A percentile compares a stretch with the other conserved stretches of the same genome.
These are phyloP conservation scores for Cyphellophora europaea DNA, from an alignment of 2,329 filamentous ascomycete species.

Conservation along the genomic window DNA sequence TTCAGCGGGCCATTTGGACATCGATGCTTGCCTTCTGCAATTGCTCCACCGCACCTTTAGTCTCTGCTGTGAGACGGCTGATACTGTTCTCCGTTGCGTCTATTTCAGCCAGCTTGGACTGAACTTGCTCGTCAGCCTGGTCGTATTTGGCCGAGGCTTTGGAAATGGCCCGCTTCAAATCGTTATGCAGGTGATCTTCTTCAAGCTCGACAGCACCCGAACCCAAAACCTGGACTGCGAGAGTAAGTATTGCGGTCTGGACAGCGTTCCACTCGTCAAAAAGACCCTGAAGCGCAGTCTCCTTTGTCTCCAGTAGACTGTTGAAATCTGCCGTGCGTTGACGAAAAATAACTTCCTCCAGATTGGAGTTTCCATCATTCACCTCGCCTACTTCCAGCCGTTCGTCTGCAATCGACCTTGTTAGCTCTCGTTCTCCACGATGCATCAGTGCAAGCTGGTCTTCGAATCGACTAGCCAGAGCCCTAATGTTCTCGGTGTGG, in stretches of 20 bases:
- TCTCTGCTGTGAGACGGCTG: no score
- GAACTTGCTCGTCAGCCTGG: no score
- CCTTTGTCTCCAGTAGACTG: neutral
- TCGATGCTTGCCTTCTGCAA: no score
- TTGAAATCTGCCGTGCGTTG: conserved; percentile 3
- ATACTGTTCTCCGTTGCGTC: no score
- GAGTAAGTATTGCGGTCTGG: conserved; percentile 9
- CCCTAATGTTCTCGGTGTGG: neutral
- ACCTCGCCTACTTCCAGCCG: neutral
- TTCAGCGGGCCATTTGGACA: no score
- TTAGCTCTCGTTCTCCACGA: conserved; percentile 1
- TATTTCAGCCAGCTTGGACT: no score
- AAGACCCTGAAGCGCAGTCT: conserved; percentile 1
- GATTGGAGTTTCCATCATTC: neutral
- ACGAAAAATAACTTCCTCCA: neutral
- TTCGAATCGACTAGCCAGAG: neutral
- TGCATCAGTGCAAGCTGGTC: neutral
- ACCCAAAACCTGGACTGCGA: conserved; percentile 14
- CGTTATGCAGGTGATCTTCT: no score
- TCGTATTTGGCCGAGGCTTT: no score
- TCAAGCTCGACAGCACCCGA: no score
- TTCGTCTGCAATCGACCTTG: conserved; percentile 1
- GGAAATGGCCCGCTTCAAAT: no score
- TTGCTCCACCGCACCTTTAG: no score
- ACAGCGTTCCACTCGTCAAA: conserved; percentile 16